phyloP scores from a whole-genome alignment of 169 alveolate genomes.

The Plasmodium blacklocki region DNA sequence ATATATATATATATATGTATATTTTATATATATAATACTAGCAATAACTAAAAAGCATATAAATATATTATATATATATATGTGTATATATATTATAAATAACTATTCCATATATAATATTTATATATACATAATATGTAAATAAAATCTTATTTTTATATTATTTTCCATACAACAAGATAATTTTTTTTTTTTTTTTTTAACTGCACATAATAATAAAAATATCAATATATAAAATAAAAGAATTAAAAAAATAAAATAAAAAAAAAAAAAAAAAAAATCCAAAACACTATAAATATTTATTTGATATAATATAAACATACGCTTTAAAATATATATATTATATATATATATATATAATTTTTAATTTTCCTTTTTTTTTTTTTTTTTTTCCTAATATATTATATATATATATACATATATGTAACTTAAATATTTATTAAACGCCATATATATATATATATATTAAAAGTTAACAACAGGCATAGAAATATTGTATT shows the following conservation, averaged over 20 bases:
- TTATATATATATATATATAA: neutral
- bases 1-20: neutral
- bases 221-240: conserved; percentile 11
- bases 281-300: neutral
- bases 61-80: neutral
- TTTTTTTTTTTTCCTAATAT: neutral
- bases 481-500: conserved; percentile 44
- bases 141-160: conserved; percentile 20
- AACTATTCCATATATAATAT: too few relatives aligned
- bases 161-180: conserved; percentile 58
- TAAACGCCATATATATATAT: conserved; percentile 8
- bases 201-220: conserved; percentile 33
- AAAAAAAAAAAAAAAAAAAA: conserved; percentile 16
- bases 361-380: neutral
- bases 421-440: neutral
- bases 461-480: conserved; percentile 10
- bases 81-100: neutral
- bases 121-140: neutral
- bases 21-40: neutral
- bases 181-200: conserved; percentile 2
- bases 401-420: neutral
- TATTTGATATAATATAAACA: neutral
- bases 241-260: neutral
- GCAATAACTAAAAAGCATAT: conserved; percentile 18
- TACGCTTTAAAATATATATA: neutral